A percentile compares a stretch with the other conserved stretches of the same genome.
phyloP scores from a whole-genome alignment of 345 rosid genomes.

The Gynandropsis gynandra region DNA sequence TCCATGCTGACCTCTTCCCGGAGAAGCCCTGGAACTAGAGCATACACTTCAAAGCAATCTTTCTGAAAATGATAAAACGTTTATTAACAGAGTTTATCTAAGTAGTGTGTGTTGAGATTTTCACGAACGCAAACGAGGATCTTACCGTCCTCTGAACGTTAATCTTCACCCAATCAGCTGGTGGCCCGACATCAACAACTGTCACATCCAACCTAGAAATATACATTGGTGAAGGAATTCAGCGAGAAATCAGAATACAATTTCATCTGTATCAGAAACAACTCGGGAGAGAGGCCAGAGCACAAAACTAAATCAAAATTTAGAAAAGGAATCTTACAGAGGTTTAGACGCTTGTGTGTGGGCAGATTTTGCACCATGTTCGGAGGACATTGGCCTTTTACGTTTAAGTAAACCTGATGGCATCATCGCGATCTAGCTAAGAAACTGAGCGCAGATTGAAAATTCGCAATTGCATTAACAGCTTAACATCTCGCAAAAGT shows the following conservation, averaged over 20 bases:
- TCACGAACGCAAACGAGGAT: conserved; percentile 3
- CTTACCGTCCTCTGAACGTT: conserved; percentile 69
- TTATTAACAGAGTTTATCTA: conserved; percentile 6
- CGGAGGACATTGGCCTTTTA: conserved; percentile 47
- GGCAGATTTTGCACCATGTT: conserved; percentile 34
- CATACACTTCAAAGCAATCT: conserved; percentile 89
- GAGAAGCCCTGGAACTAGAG: conserved; percentile 84
- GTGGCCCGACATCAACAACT: conserved; percentile 71
- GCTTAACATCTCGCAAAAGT: conserved; percentile 13
- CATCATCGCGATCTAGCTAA: conserved; percentile 16
- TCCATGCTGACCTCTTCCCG: conserved; percentile 70
- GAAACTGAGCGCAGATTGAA: conserved; percentile 15
- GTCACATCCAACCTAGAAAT: conserved; percentile 46
- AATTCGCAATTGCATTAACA: conserved; percentile 3
- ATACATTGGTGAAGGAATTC: background rate
- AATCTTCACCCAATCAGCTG: conserved; percentile 97
- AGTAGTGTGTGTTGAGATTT: conserved; percentile 3
- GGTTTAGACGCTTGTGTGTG: conserved; percentile 42
- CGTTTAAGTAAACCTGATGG: conserved; percentile 67
- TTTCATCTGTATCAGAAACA: too few relatives aligned
- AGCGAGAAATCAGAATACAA: conserved; percentile 5
- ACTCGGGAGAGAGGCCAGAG: background rate
- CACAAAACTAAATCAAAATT: background rate
- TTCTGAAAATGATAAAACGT: conserved; percentile 34
- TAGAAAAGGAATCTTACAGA: conserved; percentile 40